Evolutionary conservation across 768 basidiomycete genomes (phyloP).

Genomic region (Trichaptum fuscoviolaceum): DNA sequence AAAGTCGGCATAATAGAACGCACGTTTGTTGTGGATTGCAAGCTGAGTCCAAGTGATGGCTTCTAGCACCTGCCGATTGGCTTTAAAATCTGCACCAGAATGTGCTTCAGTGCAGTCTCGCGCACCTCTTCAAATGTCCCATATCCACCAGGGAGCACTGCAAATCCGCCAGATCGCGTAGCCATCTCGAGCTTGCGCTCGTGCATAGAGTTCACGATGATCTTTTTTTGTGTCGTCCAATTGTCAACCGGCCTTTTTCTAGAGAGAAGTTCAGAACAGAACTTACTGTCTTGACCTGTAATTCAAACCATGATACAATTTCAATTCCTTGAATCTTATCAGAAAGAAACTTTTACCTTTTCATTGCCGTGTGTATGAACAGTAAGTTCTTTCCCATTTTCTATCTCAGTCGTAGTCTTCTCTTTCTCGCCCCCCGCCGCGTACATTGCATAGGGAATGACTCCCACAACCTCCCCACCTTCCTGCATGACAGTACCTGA

Average conservation of each 20-base stretch:
- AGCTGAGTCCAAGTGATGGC: constrained; percentile 94
- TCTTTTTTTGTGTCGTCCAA: constrained; percentile 27
- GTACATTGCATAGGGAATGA: constrained; percentile 75
- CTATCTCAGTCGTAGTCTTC: constrained; percentile 30
- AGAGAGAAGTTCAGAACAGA: not conserved
- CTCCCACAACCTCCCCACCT: constrained; percentile 71
- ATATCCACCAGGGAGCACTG: constrained; percentile 89
- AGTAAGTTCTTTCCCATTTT: not conserved
- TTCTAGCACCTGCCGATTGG: constrained; percentile 61
- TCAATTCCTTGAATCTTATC: constrained; percentile 15
- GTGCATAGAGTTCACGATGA: constrained; percentile 79
- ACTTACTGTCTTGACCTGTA: constrained; percentile 29
- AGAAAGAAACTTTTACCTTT: constrained; percentile 14
- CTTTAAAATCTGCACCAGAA: constrained; percentile 5
- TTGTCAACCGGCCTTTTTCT: not conserved
- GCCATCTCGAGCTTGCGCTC: constrained; percentile 93
- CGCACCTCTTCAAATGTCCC: constrained; percentile 92
- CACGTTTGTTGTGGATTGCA: constrained; percentile 81
- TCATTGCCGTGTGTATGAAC: constrained; percentile 9
- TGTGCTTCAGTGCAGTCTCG: constrained; percentile 1
- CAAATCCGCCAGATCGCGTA: constrained; percentile 67
- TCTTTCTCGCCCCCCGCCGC: constrained; percentile 58
- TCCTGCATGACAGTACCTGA: constrained; percentile 57
- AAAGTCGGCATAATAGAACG: constrained; percentile 17
- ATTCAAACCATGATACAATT: constrained; percentile 9